Evolutionary conservation across 2,329 filamentous ascomycete genomes (phyloP).

Genomic region (Akanthomyces lecanii): DNA sequence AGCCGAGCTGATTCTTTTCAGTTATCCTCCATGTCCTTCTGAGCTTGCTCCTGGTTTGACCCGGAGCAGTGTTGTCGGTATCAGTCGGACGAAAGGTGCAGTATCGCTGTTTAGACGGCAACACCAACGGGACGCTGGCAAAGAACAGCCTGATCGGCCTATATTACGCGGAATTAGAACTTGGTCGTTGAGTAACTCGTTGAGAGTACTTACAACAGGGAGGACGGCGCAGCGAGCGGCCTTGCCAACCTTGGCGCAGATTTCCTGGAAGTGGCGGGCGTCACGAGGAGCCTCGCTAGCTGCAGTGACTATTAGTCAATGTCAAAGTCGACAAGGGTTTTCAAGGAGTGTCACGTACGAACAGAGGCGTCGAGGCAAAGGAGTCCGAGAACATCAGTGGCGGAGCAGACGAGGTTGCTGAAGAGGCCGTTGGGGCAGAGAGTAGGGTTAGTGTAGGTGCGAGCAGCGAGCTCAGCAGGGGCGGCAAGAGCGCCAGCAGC

Average conservation of each 20-base stretch:
- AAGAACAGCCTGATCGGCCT: constrained; percentile 3
- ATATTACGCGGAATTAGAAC: no score
- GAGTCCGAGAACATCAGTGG: constrained; percentile 16
- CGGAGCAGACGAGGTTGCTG: constrained; percentile 20
- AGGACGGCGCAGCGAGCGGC: constrained; percentile 6
- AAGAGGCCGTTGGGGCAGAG: constrained; percentile 15
- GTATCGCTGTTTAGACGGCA: background rate
- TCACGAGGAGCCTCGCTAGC: background rate
- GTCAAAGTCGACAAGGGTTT: no score
- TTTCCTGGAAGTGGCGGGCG: background rate
- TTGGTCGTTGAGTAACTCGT: no score
- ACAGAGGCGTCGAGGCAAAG: background rate
- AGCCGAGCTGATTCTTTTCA: no score
- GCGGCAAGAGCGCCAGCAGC: constrained; percentile 19
- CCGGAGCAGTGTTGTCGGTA: background rate
- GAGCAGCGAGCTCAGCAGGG: constrained; percentile 13
- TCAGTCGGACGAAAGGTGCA: background rate
- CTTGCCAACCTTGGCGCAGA: constrained; percentile 16
- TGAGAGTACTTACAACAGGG: background rate
- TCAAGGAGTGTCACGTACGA: background rate
- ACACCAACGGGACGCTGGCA: background rate
- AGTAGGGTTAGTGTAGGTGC: background rate
- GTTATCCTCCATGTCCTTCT: no score
- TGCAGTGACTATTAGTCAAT: background rate
- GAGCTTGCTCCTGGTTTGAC: background rate